Conservation (phyloP, 73 alveolate species). For the Paramecium pentaurelia region DNA sequence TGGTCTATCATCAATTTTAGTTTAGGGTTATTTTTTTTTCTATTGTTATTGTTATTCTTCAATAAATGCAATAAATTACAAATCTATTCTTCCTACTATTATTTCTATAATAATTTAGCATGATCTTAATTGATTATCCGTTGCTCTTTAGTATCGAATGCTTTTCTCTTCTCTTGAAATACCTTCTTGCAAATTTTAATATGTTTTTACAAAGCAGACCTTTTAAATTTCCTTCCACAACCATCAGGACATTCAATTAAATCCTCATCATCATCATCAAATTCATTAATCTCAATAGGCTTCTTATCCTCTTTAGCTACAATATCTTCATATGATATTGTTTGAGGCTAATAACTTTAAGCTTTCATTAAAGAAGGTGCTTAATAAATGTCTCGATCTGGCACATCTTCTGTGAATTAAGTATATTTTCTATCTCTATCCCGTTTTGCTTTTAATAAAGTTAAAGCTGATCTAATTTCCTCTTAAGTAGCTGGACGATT, state of each 20-base stretch:
- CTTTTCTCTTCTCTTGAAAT: conserved; percentile 49
- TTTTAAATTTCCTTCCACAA: conserved; percentile 61
- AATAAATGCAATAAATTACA: neutral
- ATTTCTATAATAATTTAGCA: conserved; percentile 29
- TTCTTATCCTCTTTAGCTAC: neutral
- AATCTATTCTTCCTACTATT: neutral
- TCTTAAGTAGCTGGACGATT: conserved; percentile 29
- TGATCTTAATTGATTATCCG: conserved; percentile 52
- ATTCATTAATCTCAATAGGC: neutral
- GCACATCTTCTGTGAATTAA: neutral
- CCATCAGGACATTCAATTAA: conserved; percentile 63
- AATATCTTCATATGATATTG: neutral
- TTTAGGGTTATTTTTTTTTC: neutral
- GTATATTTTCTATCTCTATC: neutral
- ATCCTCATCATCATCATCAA: conserved; percentile 13
- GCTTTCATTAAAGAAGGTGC: conserved; percentile 1
- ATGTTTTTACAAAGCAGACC: conserved; percentile 46
- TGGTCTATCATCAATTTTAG: neutral
- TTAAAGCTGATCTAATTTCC: conserved; percentile 1
- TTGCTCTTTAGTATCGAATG: conserved; percentile 45
- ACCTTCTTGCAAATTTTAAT: conserved; percentile 59
- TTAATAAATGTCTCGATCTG: neutral
- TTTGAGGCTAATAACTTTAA: neutral
- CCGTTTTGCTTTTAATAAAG: conserved; percentile 14
- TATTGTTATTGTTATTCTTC: neutral